These are phyloP conservation scores for Amanita pseudoporphyria DNA, from an alignment of 768 basidiomycete genomes.

Conservation along the genomic window DNA sequence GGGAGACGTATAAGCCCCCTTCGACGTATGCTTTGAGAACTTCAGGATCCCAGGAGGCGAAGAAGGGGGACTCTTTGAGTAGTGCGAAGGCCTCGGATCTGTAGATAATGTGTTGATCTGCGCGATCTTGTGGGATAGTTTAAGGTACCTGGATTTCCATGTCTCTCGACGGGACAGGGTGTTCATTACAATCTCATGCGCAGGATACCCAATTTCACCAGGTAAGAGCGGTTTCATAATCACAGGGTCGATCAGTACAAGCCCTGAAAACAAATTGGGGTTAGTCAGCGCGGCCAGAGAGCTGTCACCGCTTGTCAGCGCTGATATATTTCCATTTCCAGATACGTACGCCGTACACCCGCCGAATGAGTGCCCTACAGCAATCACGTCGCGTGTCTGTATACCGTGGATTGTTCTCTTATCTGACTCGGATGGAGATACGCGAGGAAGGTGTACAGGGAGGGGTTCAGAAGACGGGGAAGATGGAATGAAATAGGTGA, in stretches of 20 bases:
- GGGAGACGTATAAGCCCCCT: conserved; percentile 36
- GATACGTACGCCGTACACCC: conserved; percentile 38
- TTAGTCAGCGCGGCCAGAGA: conserved; percentile 52
- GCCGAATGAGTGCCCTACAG: conserved; percentile 79
- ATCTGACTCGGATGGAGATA: conserved; percentile 31
- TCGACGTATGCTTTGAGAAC: conserved; percentile 56
- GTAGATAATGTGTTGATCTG: background rate
- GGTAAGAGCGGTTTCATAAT: conserved; percentile 26
- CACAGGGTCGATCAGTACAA: conserved; percentile 77
- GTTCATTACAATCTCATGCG: conserved; percentile 22
- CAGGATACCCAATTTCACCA: conserved; percentile 1
- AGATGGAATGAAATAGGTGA: conserved; percentile 51
- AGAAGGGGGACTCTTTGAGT: conserved; percentile 54
- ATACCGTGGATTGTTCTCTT: conserved; percentile 40
- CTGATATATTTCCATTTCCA: too few relatives aligned
- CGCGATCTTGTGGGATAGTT: background rate
- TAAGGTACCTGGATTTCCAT: conserved; percentile 51
- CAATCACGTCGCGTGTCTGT: conserved; percentile 43
- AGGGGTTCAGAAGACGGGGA: conserved; percentile 28
- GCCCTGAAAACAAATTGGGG: conserved; percentile 58
- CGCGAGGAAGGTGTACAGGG: conserved; percentile 44
- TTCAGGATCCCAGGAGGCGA: conserved; percentile 57
- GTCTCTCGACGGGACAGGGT: conserved; percentile 49
- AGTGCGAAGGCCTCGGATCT: conserved; percentile 47
- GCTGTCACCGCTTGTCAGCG: conserved; percentile 20